These are phyloP conservation scores for Aegilops tauschii DNA, from an alignment of 176 grass and related monocot genomes.

Conservation along the genomic window DNA sequence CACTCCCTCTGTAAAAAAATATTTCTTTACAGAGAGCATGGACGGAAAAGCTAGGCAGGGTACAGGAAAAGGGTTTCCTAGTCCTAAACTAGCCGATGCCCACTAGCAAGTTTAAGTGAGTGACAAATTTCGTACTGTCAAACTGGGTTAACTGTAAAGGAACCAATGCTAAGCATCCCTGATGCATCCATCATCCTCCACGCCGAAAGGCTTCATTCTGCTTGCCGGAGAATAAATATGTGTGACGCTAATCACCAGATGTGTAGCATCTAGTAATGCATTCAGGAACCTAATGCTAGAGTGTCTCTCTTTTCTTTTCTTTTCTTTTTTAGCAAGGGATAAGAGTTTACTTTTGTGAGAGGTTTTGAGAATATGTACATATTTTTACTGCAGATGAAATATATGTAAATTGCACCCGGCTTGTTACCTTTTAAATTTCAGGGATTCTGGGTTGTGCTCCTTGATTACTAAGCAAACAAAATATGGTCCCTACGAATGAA, in stretches of 20 bases:
- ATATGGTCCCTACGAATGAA: background rate
- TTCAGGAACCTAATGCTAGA: conserved; percentile 1
- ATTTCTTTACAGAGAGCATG: background rate
- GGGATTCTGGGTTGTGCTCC: background rate
- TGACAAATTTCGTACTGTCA: conserved; percentile 5
- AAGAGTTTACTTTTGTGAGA: background rate
- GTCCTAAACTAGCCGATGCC: background rate
- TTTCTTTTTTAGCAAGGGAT: no score
- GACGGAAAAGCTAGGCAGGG: background rate
- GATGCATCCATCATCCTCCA: background rate
- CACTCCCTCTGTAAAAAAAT: no score
- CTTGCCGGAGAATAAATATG: background rate
- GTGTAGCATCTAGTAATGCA: conserved; percentile 15
- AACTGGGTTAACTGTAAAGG: background rate
- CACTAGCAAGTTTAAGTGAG: background rate
- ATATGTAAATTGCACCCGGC: no score
- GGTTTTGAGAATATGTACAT: background rate
- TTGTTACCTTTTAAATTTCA: background rate
- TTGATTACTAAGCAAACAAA: background rate
- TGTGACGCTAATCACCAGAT: background rate
- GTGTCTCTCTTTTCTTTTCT: background rate
- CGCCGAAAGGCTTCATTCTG: conserved; percentile 22
- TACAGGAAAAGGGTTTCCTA: background rate
- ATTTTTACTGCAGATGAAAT: no score
- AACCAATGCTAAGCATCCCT: background rate